Conservation (phyloP, 305 asterid genomes). For the Nicotiana rustica region DNA sequence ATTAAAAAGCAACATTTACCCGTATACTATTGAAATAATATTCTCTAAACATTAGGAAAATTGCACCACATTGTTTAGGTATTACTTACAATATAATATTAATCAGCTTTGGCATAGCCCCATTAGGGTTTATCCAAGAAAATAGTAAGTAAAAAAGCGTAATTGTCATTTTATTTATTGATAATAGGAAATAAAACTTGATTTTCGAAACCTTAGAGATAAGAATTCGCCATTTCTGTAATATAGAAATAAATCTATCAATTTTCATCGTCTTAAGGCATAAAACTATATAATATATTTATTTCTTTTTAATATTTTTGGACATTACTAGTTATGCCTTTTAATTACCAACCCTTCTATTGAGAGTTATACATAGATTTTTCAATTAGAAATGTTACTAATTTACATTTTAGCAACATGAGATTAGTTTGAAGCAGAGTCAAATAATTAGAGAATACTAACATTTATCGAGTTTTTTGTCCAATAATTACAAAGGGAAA, state of each 20-base stretch:
- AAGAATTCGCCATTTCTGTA: background rate
- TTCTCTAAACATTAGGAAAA: background rate
- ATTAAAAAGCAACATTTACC: background rate
- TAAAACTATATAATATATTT: background rate
- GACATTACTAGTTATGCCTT: background rate
- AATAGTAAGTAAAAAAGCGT: background rate
- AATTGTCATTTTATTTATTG: background rate
- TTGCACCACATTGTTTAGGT: conserved; percentile 14
- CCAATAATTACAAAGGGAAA: background rate
- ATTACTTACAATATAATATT: background rate
- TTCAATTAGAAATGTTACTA: background rate
- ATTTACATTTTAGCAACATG: background rate
- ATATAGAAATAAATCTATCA: no score
- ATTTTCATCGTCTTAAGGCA: background rate
- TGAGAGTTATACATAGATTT: background rate
- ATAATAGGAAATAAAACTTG: background rate
- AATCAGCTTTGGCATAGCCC: background rate
- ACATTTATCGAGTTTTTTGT: no score
- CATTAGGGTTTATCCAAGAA: background rate
- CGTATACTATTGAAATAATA: background rate
- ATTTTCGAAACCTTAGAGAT: background rate
- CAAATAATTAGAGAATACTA: no score
- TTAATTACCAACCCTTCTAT: background rate
- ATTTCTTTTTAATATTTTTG: background rate
- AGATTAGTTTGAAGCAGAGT: background rate